Conservation (phyloP, 441 rosid species). For the Rhodomyrtus psidioides region DNA sequence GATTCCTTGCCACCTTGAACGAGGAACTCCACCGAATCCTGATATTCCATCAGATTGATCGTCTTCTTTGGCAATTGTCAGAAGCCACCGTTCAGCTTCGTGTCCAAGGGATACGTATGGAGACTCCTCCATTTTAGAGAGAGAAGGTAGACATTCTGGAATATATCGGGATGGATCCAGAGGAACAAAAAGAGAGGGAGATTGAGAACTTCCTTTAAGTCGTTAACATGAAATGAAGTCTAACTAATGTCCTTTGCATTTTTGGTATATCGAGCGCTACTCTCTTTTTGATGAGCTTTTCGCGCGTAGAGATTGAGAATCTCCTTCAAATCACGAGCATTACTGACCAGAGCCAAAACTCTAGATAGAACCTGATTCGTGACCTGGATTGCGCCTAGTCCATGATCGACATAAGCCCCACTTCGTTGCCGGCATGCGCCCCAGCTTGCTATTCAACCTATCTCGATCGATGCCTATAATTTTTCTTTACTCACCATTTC, state of each 20-base stretch:
- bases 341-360: background rate
- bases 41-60: background rate
- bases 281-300: too few relatives aligned
- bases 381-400: background rate
- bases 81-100: background rate
- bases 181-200: background rate
- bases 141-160: background rate
- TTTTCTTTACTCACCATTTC: background rate
- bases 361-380: background rate
- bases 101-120: background rate
- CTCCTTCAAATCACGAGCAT: too few relatives aligned
- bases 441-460: background rate
- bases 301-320: too few relatives aligned
- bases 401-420: fast-evolving
- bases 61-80: background rate
- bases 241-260: too few relatives aligned
- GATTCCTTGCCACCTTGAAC: background rate
- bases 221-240: too few relatives aligned
- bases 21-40: background rate
- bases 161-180: background rate
- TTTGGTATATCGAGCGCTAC: too few relatives aligned
- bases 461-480: background rate
- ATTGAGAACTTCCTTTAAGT: background rate
- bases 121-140: background rate
- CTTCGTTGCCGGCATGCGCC: background rate